phyloP scores from a whole-genome alignment of 805 yeast genomes.

The Kodamaea laetipori region DNA sequence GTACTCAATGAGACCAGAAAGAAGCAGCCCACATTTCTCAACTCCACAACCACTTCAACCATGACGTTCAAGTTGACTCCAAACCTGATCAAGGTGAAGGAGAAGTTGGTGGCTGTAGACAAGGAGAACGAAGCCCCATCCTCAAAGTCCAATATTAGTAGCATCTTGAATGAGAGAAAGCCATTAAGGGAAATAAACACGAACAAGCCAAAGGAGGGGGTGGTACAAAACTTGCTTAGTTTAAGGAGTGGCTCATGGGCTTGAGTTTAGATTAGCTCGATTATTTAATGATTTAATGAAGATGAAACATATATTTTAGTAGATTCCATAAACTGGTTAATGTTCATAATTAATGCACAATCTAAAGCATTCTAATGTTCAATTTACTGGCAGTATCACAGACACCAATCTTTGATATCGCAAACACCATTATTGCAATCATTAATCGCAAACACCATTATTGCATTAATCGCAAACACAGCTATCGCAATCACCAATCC shows the following conservation, averaged over 20 bases:
- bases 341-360: too few species aligned
- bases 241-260: slow-evolving; percentile 40
- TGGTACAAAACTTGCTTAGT: slow-evolving; percentile 42
- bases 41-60: slow-evolving; percentile 30
- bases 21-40: slow-evolving; percentile 36
- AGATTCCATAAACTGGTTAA: too few species aligned
- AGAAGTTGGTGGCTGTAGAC: slow-evolving; percentile 27
- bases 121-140: slow-evolving; percentile 20
- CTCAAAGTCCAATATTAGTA: slow-evolving; percentile 10
- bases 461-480: too few species aligned
- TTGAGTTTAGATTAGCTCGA: slow-evolving; percentile 7
- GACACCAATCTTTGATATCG: too few species aligned
- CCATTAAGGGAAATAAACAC: slow-evolving; percentile 29
- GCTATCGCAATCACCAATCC: too few species aligned
- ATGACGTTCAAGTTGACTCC: slow-evolving; percentile 42
- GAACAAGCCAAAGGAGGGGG: slow-evolving; percentile 18
- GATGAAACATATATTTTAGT: background rate
- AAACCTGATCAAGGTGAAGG: slow-evolving; percentile 26
- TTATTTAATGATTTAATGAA: background rate
- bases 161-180: slow-evolving; percentile 15
- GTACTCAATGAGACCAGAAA: slow-evolving; percentile 33
- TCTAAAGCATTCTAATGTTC: too few species aligned
- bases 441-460: too few species aligned
- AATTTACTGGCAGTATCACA: too few species aligned
- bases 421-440: too few species aligned